These are phyloP conservation scores for Sclerotinia sclerotiorum DNA, from an alignment of 2,329 filamentous ascomycete genomes.

Conservation along the genomic window DNA sequence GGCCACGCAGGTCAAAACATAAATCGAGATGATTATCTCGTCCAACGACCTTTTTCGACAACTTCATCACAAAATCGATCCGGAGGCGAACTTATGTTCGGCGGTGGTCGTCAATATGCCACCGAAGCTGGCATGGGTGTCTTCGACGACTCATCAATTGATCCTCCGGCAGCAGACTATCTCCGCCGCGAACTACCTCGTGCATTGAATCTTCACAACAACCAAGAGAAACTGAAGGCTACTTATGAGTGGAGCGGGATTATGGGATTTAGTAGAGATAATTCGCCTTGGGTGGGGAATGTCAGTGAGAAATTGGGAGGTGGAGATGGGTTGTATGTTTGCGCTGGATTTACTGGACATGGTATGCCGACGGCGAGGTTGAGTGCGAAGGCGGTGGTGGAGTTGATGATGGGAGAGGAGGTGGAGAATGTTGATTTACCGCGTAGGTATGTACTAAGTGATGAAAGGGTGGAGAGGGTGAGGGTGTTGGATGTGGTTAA, in stretches of 20 bases:
- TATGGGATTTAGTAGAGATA: conserved; percentile 73
- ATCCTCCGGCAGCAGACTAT: conserved; percentile 45
- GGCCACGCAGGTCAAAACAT: conserved; percentile 46
- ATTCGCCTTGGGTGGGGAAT: conserved; percentile 67
- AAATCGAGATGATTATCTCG: conserved; percentile 67
- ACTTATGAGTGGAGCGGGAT: conserved; percentile 69
- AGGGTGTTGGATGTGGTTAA: conserved; percentile 34
- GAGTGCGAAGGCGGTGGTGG: conserved; percentile 61
- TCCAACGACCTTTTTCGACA: conserved; percentile 59
- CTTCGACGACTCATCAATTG: conserved; percentile 59
- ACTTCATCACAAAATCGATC: conserved; percentile 36
- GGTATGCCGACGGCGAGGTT: conserved; percentile 75
- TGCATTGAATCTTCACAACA: conserved; percentile 39
- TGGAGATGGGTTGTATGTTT: conserved; percentile 60
- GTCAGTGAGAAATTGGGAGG: conserved; percentile 56
- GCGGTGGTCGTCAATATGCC: conserved; percentile 64
- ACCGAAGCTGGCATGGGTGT: conserved; percentile 54
- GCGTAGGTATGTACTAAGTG: conserved; percentile 41
- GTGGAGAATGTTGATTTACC: conserved; percentile 48
- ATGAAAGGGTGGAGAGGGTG: conserved; percentile 32
- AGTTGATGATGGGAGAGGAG: conserved; percentile 53
- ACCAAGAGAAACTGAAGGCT: conserved; percentile 47
- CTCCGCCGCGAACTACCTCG: conserved; percentile 35
- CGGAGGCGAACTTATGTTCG: conserved; percentile 64
- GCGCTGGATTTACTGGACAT: conserved; percentile 69